phyloP scores from a whole-genome alignment of 768 basidiomycete genomes.

The Russula lepida region DNA sequence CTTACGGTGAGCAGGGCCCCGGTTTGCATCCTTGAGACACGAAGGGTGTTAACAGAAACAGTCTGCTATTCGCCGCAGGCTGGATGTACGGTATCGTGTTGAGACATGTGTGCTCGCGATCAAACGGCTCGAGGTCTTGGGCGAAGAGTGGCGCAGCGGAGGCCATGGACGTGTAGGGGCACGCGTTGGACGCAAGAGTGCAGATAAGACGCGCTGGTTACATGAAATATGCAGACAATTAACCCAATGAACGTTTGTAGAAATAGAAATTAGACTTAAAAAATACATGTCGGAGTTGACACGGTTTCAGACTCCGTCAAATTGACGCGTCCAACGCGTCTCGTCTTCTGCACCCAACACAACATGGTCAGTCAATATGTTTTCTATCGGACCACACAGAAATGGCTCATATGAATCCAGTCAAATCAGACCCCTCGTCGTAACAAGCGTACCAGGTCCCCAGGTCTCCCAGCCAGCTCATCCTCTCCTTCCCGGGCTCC shows the following conservation, averaged over 20 bases:
- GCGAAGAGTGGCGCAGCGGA: constrained; percentile 20
- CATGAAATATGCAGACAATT: constrained; percentile 48
- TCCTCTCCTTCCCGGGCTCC: constrained; percentile 40
- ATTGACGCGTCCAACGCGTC: constrained; percentile 13
- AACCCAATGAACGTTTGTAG: too few relatives aligned
- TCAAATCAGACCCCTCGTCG: constrained; percentile 21
- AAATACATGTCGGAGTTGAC: constrained; percentile 25
- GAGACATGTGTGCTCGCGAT: constrained; percentile 46
- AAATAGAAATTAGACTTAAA: too few relatives aligned
- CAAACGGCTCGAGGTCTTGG: constrained; percentile 35
- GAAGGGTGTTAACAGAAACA: constrained; percentile 20
- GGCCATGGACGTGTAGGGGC: neutral
- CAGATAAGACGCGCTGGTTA: constrained; percentile 43
- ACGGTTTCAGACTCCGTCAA: constrained; percentile 20
- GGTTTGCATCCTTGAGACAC: neutral
- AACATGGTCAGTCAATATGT: neutral
- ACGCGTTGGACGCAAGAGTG: constrained; percentile 29
- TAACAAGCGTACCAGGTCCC: constrained; percentile 21
- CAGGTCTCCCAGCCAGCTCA: constrained; percentile 23
- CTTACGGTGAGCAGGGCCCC: constrained; percentile 4
- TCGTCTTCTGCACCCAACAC: neutral
- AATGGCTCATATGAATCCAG: neutral
- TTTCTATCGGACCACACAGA: too few relatives aligned
- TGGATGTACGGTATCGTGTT: constrained; percentile 40
- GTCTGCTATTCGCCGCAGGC: constrained; percentile 36